These are phyloP conservation scores for Rhizophagus sp. DNA, from an alignment of 192 early-diverging fungal species.

Conservation along the genomic window DNA sequence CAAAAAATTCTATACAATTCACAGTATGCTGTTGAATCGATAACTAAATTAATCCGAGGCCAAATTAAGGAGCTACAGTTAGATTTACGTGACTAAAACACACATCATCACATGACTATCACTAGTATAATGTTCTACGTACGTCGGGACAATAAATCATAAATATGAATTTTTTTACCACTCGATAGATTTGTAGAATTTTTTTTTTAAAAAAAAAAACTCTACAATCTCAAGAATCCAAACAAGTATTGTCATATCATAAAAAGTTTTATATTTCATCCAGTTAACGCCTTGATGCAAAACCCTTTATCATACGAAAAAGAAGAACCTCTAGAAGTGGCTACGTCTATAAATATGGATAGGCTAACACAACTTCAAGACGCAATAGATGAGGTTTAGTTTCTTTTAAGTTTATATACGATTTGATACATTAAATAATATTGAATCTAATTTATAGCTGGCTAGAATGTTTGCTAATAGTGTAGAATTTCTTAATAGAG, in stretches of 20 bases:
- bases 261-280: not conserved
- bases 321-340: not conserved
- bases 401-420: not conserved
- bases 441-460: not conserved
- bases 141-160: too few species aligned
- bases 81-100: too few species aligned
- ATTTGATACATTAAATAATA: not conserved
- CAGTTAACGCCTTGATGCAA: not conserved
- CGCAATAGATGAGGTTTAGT: constrained; percentile 39
- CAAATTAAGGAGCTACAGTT: too few species aligned
- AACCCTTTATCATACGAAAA: not conserved
- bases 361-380: constrained; percentile 47
- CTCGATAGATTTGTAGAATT: too few species aligned
- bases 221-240: not conserved
- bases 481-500: not conserved
- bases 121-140: too few species aligned
- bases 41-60: too few species aligned
- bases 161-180: too few species aligned
- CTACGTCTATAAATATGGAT: constrained; percentile 36
- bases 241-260: not conserved
- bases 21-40: too few species aligned
- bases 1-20: too few species aligned
- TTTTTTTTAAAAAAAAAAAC: not conserved
- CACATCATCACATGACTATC: too few species aligned
- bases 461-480: not conserved